These are phyloP conservation scores for Sphagnum magellanicum DNA, from an alignment of 228 moss, liverwort and hornwort species.

Conservation along the genomic window DNA sequence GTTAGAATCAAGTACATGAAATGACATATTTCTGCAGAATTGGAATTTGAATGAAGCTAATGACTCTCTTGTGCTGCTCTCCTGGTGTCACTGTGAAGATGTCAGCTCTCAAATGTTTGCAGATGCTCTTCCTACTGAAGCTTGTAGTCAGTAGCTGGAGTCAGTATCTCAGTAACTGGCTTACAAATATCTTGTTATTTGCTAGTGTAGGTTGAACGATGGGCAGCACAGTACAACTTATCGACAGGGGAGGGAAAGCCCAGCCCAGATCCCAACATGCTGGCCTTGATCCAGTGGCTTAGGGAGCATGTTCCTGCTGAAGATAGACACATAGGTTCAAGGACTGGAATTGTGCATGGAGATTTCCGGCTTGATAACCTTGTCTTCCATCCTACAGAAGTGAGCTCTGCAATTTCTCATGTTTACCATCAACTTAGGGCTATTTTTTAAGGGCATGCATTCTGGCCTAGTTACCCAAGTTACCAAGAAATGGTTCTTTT, in stretches of 20 bases:
- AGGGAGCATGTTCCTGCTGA: constrained; percentile 71
- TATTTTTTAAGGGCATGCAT: neutral
- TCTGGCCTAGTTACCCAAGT: neutral
- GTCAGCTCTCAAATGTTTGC: neutral
- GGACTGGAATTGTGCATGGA: constrained; percentile 90
- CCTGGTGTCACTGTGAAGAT: no score
- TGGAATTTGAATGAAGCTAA: neutral
- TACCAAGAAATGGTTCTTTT: neutral
- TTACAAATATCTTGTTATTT: constrained; percentile 9
- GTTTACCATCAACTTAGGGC: neutral
- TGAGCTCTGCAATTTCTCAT: constrained; percentile 9
- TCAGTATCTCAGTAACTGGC: neutral
- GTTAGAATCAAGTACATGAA: neutral
- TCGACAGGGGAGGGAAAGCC: constrained; percentile 84
- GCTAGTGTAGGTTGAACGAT: constrained; percentile 67
- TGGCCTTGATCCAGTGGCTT: constrained; percentile 76
- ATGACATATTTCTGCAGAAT: neutral
- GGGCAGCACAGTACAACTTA: constrained; percentile 82
- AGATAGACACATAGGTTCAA: constrained; percentile 46
- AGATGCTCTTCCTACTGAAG: neutral
- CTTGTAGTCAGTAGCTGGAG: neutral
- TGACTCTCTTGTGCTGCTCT: neutral
- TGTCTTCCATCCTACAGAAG: constrained; percentile 86
- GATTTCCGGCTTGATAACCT: constrained; percentile 91
- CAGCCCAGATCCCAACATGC: constrained; percentile 65